Evolutionary conservation across 1,139 yeast genomes (phyloP).

Genomic region (Spathaspora sp.): DNA sequence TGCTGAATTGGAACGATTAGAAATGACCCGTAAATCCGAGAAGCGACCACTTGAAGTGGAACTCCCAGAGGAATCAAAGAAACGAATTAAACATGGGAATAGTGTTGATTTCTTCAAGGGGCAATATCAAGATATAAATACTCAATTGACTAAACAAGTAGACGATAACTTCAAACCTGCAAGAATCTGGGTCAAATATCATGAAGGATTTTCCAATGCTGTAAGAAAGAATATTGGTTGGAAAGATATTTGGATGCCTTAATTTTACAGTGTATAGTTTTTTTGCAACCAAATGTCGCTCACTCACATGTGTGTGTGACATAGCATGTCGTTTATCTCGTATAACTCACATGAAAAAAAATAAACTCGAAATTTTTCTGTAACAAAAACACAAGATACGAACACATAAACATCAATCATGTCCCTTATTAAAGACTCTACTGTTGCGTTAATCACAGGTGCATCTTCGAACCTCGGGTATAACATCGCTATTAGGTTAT

Average conservation of each 20-base stretch:
- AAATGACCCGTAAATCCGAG: conserved; percentile 22
- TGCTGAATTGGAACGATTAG: conserved; percentile 40
- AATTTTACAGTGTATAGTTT: background rate
- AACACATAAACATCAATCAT: conserved; percentile 5
- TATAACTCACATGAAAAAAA: background rate
- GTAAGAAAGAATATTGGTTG: conserved; percentile 84
- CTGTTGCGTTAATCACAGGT: conserved; percentile 47
- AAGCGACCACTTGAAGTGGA: conserved; percentile 28
- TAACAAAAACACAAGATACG: background rate
- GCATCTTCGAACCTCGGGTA: conserved; percentile 75
- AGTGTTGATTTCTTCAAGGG: conserved; percentile 43
- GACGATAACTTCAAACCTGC: conserved; percentile 17
- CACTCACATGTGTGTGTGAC: background rate
- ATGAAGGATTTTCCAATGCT: conserved; percentile 94
- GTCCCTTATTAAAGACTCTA: conserved; percentile 22
- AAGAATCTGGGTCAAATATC: conserved; percentile 86
- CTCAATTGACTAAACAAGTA: conserved; percentile 6
- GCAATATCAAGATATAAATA: conserved; percentile 28
- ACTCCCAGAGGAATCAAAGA: conserved; percentile 24
- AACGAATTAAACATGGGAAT: conserved; percentile 23
- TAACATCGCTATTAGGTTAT: conserved; percentile 76
- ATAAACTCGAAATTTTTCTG: background rate
- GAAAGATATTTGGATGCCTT: conserved; percentile 59
- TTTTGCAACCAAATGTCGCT: background rate
- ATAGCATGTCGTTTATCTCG: too few relatives aligned